Evolutionary conservation across 768 basidiomycete species (phyloP).

Genomic region (Auricularia heimuer): DNA sequence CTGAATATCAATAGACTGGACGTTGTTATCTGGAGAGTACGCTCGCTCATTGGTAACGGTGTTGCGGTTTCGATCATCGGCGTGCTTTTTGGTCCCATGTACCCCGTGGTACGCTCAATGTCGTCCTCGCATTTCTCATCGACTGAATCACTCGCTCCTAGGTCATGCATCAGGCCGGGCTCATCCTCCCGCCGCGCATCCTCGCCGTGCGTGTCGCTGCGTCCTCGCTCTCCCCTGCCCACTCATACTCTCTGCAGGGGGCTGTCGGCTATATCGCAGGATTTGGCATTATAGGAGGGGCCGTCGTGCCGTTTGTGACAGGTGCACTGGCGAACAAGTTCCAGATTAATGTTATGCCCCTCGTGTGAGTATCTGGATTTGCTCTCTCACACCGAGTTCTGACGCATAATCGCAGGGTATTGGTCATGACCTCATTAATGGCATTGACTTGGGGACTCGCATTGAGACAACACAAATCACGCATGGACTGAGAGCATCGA

Average conservation of each 20-base stretch:
- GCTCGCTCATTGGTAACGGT: conserved; percentile 53
- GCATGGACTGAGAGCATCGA: background rate
- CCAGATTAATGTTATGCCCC: background rate
- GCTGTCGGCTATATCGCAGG: background rate
- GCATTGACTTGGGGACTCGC: background rate
- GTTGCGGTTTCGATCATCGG: conserved; percentile 58
- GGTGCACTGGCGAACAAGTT: background rate
- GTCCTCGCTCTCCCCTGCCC: background rate
- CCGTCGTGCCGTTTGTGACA: background rate
- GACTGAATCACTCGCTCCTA: too few species aligned
- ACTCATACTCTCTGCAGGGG: background rate
- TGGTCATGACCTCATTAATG: background rate
- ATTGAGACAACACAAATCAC: background rate
- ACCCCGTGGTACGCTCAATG: conserved; percentile 34
- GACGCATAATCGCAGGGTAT: background rate
- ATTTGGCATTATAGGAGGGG: background rate
- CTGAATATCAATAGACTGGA: conserved; percentile 36
- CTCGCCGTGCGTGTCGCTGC: background rate
- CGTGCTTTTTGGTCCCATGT: conserved; percentile 62
- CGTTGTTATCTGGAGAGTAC: conserved; percentile 58
- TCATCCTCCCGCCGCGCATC: background rate
- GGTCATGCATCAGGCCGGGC: background rate
- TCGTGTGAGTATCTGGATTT: background rate
- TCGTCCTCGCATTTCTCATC: background rate
- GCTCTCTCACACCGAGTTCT: background rate